Evolutionary conservation across 108 stramenopile genomes (phyloP), one percentile per base, ranked within the genome.

Genomic region (Aurantiochytrium sp.): DNA sequence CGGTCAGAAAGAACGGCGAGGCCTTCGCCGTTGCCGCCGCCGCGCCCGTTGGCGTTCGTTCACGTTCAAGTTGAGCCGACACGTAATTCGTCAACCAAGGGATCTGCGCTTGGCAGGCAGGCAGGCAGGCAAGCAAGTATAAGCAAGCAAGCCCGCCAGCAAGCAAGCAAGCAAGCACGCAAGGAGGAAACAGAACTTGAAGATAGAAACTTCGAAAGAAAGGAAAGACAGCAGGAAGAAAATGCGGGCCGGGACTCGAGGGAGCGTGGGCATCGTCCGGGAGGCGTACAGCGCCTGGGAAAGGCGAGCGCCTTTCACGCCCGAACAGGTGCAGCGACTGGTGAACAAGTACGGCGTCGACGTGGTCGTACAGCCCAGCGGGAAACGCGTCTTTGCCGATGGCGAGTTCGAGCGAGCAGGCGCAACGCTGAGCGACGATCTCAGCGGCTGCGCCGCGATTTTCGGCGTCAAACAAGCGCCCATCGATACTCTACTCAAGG

Each of bases 401-500:
- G 44, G 55, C 43, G 94, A 94, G 71, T 97, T 96, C 73, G 90
- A 90, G 57, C 55, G 72, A 18, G 95, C 94, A 5, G 97, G 96
- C 23, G 97, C 97, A 2, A 92, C 71, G 42, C 59, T 97, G 12
- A 71, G 88, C 58, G 95, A 96, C 25, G 95, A 95, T 89, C 73
- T 97, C 43, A 64, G 88, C 3, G 89, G 88, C 29, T 96, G 94
- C 14, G 92, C 92, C 87, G 43, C 96, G 58, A 92, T 97, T 60
- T 90, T 97, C 71, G 96, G 96, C 64, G 96, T 97, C 87, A 97
- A 97, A 92, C 92, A 95, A n/a, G 93, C 94, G 10, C 92, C 91
- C 59, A 89, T 60, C 57, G 90, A 92, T 59, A 64, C 87, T 72
- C 64, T 96, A 59, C 83, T 94, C 25, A 60, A 92, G 12, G 90